Evolutionary conservation across 768 basidiomycete species (phyloP), one percentile per base, ranked within the genome.

Genomic region (Tylopilus rubrobrunneus): DNA sequence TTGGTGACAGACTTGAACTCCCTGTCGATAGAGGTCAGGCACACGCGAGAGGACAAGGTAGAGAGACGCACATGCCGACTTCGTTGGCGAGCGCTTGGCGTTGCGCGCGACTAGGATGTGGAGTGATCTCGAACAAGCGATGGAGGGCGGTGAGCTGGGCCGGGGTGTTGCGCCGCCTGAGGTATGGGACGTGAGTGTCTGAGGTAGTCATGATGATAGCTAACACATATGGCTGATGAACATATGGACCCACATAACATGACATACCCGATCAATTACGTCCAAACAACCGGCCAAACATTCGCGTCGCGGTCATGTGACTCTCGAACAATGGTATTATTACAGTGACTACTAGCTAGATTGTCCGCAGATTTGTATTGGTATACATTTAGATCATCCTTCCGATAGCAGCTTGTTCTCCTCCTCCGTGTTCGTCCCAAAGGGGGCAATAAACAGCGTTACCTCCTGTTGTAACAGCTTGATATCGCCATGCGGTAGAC

Each of bases 1-100:
- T 88, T 85, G 11, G 86, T 85, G 49, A 85, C 83, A 1, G 83
- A 84, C 60, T 83, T 84, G 28, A 78, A 74, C 65, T 85, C 83
- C 84, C 84, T 85, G 19, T 40, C 36, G 15, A 23, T 15, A 21
- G 7, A 34, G 19, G 54, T 69, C 45, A 61, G 55, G 11, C 39
- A 10, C 39, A 40, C 15, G 31, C 27, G 5, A 11, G 19, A 23
- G 15, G 17, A 3, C 7, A 43, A 7, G 25, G 5, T 23, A 15
- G 28, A 37, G 5, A 39, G n/a, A 62, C 62, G 2, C 45, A 77
- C 77, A 78, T 67, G 57, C 66, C 70, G 33, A 73, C 64, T 45
- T 78, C 70, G 10, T 56, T 59, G 11, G 77, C 73, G 39, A 78
- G 71, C 5, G 56, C 55, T 15, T 68, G 70, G 33, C 77, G 75